Evolutionary conservation across 257 asterid species (phyloP).

Genomic region (Nemophila menziesii): DNA sequence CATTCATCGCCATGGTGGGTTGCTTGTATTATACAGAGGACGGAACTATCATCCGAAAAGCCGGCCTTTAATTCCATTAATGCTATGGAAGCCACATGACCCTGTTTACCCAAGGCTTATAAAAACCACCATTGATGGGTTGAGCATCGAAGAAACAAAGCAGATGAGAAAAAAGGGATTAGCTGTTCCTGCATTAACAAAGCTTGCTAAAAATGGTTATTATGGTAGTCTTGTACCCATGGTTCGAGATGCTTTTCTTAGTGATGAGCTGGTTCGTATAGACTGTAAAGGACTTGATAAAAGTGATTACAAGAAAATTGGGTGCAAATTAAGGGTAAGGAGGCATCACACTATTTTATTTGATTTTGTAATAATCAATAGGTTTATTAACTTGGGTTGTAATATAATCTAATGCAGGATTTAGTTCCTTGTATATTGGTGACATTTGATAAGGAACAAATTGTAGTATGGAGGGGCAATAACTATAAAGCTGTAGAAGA

Average conservation of each 20-base stretch:
- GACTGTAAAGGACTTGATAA: slow-evolving; percentile 77
- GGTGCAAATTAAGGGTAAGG: slow-evolving; percentile 76
- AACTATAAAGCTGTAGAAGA: slow-evolving; percentile 49
- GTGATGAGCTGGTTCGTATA: slow-evolving; percentile 67
- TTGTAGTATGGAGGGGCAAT: slow-evolving; percentile 80
- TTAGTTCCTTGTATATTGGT: slow-evolving; percentile 82
- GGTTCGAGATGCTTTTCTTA: slow-evolving; percentile 85
- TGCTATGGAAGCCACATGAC: slow-evolving; percentile 96
- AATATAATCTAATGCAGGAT: slow-evolving; percentile 61
- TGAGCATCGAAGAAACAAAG: slow-evolving; percentile 61
- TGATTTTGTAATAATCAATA: background rate
- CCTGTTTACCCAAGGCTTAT: slow-evolving; percentile 88
- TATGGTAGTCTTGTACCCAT: slow-evolving; percentile 82
- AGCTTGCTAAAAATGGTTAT: slow-evolving; percentile 70
- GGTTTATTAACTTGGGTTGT: too few relatives aligned
- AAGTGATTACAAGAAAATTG: slow-evolving; percentile 85
- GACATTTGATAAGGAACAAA: slow-evolving; percentile 86
- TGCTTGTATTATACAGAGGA: slow-evolving; percentile 62
- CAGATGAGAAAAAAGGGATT: slow-evolving; percentile 71
- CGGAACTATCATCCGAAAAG: slow-evolving; percentile 48
- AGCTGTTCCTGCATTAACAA: slow-evolving; percentile 37
- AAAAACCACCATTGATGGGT: slow-evolving; percentile 38
- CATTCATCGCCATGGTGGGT: slow-evolving; percentile 68
- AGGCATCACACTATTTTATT: background rate
- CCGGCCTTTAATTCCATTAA: slow-evolving; percentile 62